A percentile compares a stretch with the other conserved stretches of the same genome.
These are phyloP conservation scores for Pezicula carpinea DNA, from an alignment of 2,329 filamentous ascomycete genomes.

Conservation along the genomic window DNA sequence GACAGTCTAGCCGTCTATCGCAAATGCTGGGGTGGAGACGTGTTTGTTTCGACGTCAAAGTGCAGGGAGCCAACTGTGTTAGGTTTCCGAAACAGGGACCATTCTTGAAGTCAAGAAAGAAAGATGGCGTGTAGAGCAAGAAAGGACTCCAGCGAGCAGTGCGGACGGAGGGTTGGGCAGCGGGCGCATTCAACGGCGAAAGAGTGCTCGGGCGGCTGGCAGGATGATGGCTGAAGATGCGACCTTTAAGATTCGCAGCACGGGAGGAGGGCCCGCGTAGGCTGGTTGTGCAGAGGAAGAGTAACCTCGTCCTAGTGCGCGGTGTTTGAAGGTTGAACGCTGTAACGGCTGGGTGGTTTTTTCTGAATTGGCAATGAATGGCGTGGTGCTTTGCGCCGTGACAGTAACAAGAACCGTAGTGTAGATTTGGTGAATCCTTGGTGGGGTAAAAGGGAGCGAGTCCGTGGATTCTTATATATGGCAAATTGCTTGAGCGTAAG, in stretches of 20 bases:
- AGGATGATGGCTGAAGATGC: slow-evolving; percentile 9
- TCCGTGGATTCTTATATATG: not conserved
- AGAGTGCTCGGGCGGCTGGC: slow-evolving; percentile 13
- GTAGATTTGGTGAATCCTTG: not conserved
- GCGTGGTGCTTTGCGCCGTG: not conserved
- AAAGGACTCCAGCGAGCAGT: too few relatives aligned
- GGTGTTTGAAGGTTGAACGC: not conserved
- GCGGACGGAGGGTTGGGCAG: too few relatives aligned
- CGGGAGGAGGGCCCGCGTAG: too few relatives aligned
- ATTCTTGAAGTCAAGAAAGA: slow-evolving; percentile 24
- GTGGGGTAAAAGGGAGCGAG: not conserved
- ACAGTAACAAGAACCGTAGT: not conserved
- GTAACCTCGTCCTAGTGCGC: too few relatives aligned
- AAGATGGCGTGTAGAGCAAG: too few relatives aligned
- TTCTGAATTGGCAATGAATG: not conserved
- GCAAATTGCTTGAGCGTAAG: not conserved
- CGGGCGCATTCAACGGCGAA: slow-evolving; percentile 15
- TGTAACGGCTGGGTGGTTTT: not conserved
- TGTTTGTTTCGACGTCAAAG: slow-evolving; percentile 28
- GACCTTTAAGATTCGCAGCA: not conserved
- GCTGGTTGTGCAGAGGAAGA: too few relatives aligned
- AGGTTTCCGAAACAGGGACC: slow-evolving; percentile 25
- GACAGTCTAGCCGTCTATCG: slow-evolving; percentile 17
- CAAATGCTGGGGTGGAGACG: slow-evolving; percentile 17
- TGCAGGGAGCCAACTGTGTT: slow-evolving; percentile 18